Evolutionary conservation across 176 grass and related monocot species (phyloP), one percentile per base, ranked within the genome.

Genomic region (Musa acuminata): DNA sequence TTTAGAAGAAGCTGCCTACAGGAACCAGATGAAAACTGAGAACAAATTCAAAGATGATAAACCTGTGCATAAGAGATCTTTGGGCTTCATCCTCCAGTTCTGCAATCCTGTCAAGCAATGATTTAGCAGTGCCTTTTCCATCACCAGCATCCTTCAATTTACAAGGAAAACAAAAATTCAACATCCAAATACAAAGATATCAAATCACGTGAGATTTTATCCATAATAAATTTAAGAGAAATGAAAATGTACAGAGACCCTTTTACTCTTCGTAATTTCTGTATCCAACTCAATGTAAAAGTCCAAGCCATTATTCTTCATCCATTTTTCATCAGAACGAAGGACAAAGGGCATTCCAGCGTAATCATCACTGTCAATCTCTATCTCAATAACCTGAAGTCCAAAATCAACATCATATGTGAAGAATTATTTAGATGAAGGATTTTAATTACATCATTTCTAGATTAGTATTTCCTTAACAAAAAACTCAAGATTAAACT

Each of bases 61-160:
- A 99, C 95, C 95, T 99, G 80, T 99, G 95, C 95, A 99, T 99
- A 81, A 99, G 71, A 84, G 95, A 99, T 91, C 75, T 83, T 76
- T 99, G 86, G 64, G 95, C 95, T 76, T 94, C 95, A 80, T 72
- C 82, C 80, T 94, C 95, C 78, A 94, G 75, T 87, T 91, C 80
- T 63, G 91, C 88, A 87, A 99, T 94, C 85, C 76, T 91, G 72
- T 87, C 81, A 13, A 99, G 82, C 64, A 99, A 87, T 53, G 23
- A 81, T 82, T 91, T 94, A 74, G 88, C 82, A 74, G 88, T 99
- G 35, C 90, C 95, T 81, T 86, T 80, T 75, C 90, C 90, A 74
- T 99, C 84, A 52, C 84, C 79, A 54, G 69, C 78, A 55, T 82
- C 95, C 95, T 94, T 84, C 62, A 78, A 72, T 83, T 78, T 51